A percentile compares a stretch with the other conserved stretches of the same genome.
Evolutionary conservation across 176 grass and related monocot species (phyloP).

Genomic region (Cenchrus purpureus): DNA sequence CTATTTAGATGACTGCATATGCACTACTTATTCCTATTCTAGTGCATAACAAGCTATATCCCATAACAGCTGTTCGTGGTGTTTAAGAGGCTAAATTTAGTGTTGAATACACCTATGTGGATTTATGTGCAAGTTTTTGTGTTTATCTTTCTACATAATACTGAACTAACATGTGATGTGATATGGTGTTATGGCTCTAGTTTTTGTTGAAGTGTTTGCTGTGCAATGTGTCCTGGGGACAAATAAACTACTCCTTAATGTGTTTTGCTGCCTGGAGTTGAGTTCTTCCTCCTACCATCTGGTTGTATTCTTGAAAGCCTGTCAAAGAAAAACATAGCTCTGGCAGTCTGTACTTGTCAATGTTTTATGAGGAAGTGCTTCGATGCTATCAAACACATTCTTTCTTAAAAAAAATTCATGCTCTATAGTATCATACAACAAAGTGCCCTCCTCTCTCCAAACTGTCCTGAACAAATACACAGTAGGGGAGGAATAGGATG

Average conservation of each 20-base stretch:
- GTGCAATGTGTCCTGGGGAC: not conserved
- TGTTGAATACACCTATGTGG: not conserved
- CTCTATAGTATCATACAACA: constrained; percentile 3
- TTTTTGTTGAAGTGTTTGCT: constrained; percentile 15
- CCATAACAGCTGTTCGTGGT: not conserved
- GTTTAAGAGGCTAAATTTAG: not conserved
- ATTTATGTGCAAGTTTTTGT: constrained; percentile 6
- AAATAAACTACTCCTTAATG: constrained; percentile 11
- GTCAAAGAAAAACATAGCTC: not conserved
- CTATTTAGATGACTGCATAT: not conserved
- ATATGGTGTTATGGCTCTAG: constrained; percentile 4
- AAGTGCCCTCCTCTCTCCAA: not conserved
- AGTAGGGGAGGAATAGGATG: not conserved
- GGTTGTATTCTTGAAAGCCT: not conserved
- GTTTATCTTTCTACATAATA: constrained; percentile 22
- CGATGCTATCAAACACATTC: not conserved
- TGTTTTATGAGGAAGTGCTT: constrained; percentile 3
- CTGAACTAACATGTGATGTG: not conserved
- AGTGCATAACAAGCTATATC: not conserved
- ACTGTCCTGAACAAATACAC: constrained; percentile 7
- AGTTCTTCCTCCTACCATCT: not conserved
- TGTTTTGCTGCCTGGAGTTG: constrained; percentile 9
- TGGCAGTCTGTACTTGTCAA: not conserved
- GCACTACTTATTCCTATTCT: not conserved
- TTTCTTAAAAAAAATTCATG: not conserved